Percentiles rank a stretch among this genome's conserved stretches.
Conservation (phyloP, 352 stramenopile genomes). For the Phytophthora sojae region DNA sequence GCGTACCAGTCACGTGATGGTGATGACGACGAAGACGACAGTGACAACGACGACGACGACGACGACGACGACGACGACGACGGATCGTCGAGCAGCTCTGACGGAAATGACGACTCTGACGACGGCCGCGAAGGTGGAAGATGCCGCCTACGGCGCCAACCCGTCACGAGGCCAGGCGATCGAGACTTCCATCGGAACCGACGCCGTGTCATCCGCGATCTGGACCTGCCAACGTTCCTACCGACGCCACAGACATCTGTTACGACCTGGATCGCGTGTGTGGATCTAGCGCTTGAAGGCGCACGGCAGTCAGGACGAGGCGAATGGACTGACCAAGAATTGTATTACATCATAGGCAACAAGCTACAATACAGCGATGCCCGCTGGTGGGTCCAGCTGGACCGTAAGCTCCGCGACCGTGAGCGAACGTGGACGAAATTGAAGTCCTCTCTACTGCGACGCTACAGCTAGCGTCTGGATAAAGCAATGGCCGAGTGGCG, state of each 20-base stretch:
- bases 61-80: background rate
- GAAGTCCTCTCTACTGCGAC: background rate
- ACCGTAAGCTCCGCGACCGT: background rate
- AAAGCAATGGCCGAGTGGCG: background rate
- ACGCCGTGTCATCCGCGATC: background rate
- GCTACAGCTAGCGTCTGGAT: background rate
- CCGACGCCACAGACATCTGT: background rate
- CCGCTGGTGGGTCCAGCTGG: background rate
- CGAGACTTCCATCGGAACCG: background rate
- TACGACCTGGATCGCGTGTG: background rate
- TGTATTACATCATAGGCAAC: conserved; percentile 3
- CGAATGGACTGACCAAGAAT: background rate
- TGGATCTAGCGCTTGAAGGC: background rate
- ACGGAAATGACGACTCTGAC: background rate
- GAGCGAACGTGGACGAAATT: background rate
- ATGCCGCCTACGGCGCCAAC: background rate
- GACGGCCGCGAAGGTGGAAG: background rate
- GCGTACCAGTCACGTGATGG: background rate
- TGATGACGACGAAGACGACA: background rate
- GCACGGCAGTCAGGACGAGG: background rate
- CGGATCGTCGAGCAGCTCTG: background rate
- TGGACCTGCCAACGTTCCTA: background rate
- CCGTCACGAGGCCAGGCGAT: background rate
- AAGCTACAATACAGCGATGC: background rate
- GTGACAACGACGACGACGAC: background rate